Percentiles rank a stretch among this genome's conserved stretches.
Conservation (phyloP, 495 filamentous ascomycete species). For the Elaphomyces granulatus region DNA sequence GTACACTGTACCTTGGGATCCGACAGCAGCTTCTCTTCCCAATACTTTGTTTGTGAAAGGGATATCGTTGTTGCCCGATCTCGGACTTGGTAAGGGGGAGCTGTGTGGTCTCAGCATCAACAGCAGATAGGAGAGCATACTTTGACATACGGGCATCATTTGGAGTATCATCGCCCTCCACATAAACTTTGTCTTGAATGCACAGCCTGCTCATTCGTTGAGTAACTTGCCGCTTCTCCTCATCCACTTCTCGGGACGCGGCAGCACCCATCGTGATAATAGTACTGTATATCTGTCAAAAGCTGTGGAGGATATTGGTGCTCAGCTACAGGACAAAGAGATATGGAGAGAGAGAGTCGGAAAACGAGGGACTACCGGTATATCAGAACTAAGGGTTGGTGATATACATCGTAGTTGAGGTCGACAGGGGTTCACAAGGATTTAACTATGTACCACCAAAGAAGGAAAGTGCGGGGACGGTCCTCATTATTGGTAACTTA, state of each 20-base stretch:
- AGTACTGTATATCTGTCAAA: background rate
- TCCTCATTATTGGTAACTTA: too few species aligned
- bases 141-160: background rate
- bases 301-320: background rate
- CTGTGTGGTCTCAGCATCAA: background rate
- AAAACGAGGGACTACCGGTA: too few species aligned
- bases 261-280: constrained; percentile 4
- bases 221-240: constrained; percentile 3
- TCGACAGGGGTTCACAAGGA: too few species aligned
- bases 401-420: too few species aligned
- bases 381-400: too few species aligned
- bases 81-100: constrained; percentile 10
- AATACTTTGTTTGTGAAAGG: constrained; percentile 7
- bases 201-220: constrained; percentile 2
- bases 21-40: constrained; percentile 12
- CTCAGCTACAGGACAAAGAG: background rate
- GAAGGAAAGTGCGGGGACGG: too few species aligned
- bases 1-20: constrained; percentile 11
- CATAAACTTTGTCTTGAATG: constrained; percentile 3
- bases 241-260: background rate
- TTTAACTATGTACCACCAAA: too few species aligned
- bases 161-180: constrained; percentile 1
- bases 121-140: background rate
- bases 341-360: background rate
- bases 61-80: constrained; percentile 8